phyloP scores from a whole-genome alignment of 129 eudicot species.

The Centrapalus pauciflorus region DNA sequence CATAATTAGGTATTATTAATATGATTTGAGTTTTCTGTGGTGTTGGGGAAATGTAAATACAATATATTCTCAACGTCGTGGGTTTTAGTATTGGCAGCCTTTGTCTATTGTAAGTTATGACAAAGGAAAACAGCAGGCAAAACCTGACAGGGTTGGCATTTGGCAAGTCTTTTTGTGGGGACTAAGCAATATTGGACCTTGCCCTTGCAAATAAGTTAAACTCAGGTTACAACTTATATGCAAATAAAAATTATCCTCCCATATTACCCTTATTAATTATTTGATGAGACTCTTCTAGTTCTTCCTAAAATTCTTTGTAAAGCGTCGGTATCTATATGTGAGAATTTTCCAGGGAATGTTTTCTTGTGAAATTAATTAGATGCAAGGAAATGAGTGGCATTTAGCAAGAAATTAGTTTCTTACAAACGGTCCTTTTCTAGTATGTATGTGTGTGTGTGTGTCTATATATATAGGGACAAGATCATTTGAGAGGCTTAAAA shows the following conservation, averaged over 20 bases:
- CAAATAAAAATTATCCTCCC: slow-evolving; percentile 7
- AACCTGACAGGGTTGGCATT: slow-evolving; percentile 29
- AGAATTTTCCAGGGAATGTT: background rate
- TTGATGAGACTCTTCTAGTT: slow-evolving; percentile 4
- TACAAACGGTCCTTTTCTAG: background rate
- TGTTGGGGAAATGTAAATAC: background rate
- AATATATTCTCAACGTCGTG: background rate
- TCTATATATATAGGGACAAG: too few species aligned
- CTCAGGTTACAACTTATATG: background rate
- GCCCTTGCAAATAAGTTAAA: slow-evolving; percentile 20
- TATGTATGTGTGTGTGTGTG: too few species aligned
- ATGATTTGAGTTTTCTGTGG: background rate
- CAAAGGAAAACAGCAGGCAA: slow-evolving; percentile 22
- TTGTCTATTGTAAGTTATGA: slow-evolving; percentile 21
- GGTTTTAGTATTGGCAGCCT: background rate
- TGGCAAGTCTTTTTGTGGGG: slow-evolving; percentile 34
- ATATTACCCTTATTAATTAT: background rate
- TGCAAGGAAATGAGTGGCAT: background rate
- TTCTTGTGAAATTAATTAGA: background rate
- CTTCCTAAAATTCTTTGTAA: slow-evolving; percentile 6
- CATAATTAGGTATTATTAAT: background rate
- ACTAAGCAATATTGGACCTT: slow-evolving; percentile 20
- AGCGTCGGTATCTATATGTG: background rate
- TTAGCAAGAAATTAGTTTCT: background rate
- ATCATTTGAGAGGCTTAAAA: too few species aligned